Base-by-base conservation (phyloP, 192 early-diverging fungal species). In the Podila epigama region DNA sequence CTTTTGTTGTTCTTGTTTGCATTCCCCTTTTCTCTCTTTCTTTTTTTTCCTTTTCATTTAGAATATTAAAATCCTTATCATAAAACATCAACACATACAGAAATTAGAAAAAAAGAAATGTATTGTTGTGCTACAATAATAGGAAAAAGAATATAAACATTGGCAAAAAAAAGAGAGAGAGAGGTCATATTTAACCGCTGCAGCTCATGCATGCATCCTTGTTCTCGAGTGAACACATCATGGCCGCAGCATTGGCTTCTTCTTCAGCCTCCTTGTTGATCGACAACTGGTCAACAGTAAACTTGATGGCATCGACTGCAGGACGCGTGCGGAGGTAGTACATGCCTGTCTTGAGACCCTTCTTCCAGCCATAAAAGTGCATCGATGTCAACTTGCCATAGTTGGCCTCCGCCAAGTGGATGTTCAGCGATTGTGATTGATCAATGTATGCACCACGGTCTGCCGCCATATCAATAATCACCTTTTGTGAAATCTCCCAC, bases 281-380 rank as follows among this genome's bases (percentile, higher is more conserved):
- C 33, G 89, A 84, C 32, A 87, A 79, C 59, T 89, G 89, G 69
- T 99, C 96, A 1, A 99, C 94, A 5, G 97, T 99, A 73, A 98
- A 98, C 89, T 99, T 94, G 85, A 99, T 97, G 12, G 97, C 96
- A 72, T 97, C 96, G 15, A 88, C 94, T 15, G 97, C 96, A n/a
- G 97, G 96, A 35, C 94, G 88, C 10, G 95, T 94, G 41, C 97
- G 92, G 57, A 99, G 83, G 80, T 99, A 99, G 82, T 99, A 99
- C 97, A 97, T 97, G 50, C 97, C 97, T 9, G 97, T 99, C 91
- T 99, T 99, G 20, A 99, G 86, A 3, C 97, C 97, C 83, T 92
- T 91, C 85, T 94, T 94, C 96, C 97, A 98, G 15, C 94, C 97
- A 79, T 98, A 97, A 70, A 99, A 98, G 82, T 98, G 96, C 97